These are phyloP conservation scores for Emydomyces testavorans DNA, from an alignment of 2,329 filamentous ascomycete genomes.

Conservation along the genomic window DNA sequence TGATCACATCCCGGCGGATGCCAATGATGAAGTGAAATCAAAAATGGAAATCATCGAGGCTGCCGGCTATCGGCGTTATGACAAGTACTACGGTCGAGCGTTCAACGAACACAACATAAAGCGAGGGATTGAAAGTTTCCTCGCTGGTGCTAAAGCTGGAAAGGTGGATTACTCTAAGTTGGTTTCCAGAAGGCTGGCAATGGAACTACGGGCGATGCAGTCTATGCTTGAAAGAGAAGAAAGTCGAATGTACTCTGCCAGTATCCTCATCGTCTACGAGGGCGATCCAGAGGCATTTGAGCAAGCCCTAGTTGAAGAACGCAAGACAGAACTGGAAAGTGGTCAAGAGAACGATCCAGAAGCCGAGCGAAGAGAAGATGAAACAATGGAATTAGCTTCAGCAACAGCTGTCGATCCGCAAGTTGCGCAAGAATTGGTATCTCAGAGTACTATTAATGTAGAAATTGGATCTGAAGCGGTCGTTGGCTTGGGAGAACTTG, in stretches of 20 bases:
- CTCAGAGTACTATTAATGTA: background rate
- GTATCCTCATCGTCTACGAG: constrained; percentile 55
- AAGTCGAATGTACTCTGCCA: constrained; percentile 57
- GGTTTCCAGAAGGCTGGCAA: constrained; percentile 32
- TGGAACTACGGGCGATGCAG: constrained; percentile 36
- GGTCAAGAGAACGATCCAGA: constrained; percentile 14
- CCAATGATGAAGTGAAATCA: constrained; percentile 42
- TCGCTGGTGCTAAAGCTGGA: constrained; percentile 37
- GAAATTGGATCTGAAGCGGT: background rate
- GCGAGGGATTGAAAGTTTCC: constrained; percentile 48
- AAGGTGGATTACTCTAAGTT: constrained; percentile 35
- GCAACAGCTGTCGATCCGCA: background rate
- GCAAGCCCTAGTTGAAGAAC: constrained; percentile 34
- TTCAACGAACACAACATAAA: constrained; percentile 46
- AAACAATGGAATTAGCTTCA: background rate
- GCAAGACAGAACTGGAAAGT: constrained; percentile 16
- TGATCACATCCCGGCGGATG: constrained; percentile 34
- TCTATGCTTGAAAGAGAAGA: constrained; percentile 45
- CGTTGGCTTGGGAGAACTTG: constrained; percentile 32
- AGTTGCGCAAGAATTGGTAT: background rate
- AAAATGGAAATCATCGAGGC: constrained; percentile 36
- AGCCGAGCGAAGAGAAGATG: background rate
- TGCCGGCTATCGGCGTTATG: constrained; percentile 48
- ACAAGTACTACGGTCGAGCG: constrained; percentile 54
- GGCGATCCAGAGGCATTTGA: constrained; percentile 48